A percentile compares a stretch with the other conserved stretches of the same genome.
These are phyloP conservation scores for Plectosphaerella cucumerina DNA, from an alignment of 2,329 filamentous ascomycete genomes.

Conservation along the genomic window DNA sequence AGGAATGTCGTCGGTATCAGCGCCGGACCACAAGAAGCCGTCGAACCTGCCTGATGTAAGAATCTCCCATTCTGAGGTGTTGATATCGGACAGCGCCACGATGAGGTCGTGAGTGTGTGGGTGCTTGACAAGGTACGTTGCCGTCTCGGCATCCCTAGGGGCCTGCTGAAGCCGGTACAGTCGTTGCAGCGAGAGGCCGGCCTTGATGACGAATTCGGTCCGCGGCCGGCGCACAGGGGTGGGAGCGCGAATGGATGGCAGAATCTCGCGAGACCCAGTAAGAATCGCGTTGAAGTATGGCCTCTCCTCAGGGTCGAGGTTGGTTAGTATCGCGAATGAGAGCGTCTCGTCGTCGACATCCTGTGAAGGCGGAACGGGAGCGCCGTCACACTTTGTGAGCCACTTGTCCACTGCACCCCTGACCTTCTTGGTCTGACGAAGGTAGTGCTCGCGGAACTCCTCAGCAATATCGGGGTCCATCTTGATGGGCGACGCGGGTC, in stretches of 20 bases:
- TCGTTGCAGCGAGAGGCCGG: slow-evolving; percentile 74
- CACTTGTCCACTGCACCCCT: slow-evolving; percentile 87
- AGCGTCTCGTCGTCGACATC: slow-evolving; percentile 94
- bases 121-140: slow-evolving; percentile 82
- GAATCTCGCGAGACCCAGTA: slow-evolving; percentile 53
- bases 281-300: slow-evolving; percentile 81
- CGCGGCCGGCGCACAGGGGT: slow-evolving; percentile 63
- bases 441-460: slow-evolving; percentile 87
- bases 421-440: slow-evolving; percentile 88
- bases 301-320: slow-evolving; percentile 69
- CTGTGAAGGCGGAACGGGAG: slow-evolving; percentile 69
- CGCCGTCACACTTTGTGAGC: slow-evolving; percentile 76
- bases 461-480: slow-evolving; percentile 93
- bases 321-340: slow-evolving; percentile 89
- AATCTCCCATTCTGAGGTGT: slow-evolving; percentile 93
- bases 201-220: slow-evolving; percentile 71
- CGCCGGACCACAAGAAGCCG: slow-evolving; percentile 91
- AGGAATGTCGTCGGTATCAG: slow-evolving; percentile 54
- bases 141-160: slow-evolving; percentile 81
- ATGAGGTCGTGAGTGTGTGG: slow-evolving; percentile 79
- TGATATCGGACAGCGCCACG: slow-evolving; percentile 82
- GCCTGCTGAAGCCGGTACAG: slow-evolving; percentile 70
- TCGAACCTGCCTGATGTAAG: slow-evolving; percentile 91
- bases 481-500: slow-evolving; percentile 61
- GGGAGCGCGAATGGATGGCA: slow-evolving; percentile 57